Evolutionary conservation across 2,329 filamentous ascomycete species (phyloP), one percentile per base, ranked within the genome.

Genomic region (Anthostomella pinea): DNA sequence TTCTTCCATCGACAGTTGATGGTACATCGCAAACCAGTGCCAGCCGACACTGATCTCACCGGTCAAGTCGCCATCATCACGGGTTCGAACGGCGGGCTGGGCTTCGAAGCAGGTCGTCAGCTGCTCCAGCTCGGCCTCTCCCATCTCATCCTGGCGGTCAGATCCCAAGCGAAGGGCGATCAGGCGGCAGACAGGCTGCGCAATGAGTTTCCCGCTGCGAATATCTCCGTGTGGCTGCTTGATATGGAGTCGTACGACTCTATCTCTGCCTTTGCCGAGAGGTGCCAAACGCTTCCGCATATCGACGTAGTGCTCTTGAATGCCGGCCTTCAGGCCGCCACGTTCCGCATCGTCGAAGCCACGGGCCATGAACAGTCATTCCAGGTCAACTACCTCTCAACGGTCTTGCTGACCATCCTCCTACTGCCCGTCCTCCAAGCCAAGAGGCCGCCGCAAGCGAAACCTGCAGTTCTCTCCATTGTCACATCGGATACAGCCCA

Each of bases 271-370:
- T 73, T 75, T 43, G 60, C 52, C 3, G 38, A 40, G 1, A 57
- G 58, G 6, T 53, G 57, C 13, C 46, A 60, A 8, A 54, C 28
- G 1, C 56, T 72, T 2, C 20, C 51, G 0, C 58, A 62, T 11
- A 45, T 75, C 6, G 67, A 75, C 44, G 62, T 70, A 10, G 62
- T 54, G 6, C 57, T 75, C 22, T 54, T 71, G 5, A 74, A 73
- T 41, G 69, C 69, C 3, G 70, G 63, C 0, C 20, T 68, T 5
- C 36, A 22, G 13, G 49, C 45, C 4, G 21, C 25, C 3, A 20
- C 38, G 5, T 57, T 56, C 43, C 44, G 39, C 9, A 35, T 33
- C 5, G 39, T 48, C 15, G 34, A 54, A 15, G 38, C 39, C 7
- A 66, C 58, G 1, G 58, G 66, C 3, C 63, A 68, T 36, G 65